Conservation (phyloP, 2,329 filamentous ascomycete species). For the Stemphylium lycopersici region DNA sequence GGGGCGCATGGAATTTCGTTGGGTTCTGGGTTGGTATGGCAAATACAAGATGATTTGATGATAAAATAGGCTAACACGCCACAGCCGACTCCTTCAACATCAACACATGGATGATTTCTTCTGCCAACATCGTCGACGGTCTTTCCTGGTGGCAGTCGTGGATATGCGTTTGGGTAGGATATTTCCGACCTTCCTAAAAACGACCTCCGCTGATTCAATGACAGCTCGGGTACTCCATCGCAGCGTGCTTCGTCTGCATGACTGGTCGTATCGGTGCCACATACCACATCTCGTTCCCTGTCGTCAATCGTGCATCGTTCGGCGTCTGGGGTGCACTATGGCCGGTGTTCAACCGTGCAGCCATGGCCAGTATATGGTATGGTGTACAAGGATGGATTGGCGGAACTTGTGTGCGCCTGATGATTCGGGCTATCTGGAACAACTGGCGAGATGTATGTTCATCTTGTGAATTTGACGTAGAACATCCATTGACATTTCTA, state of each 20-base stretch:
- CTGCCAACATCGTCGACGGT: slow-evolving; percentile 77
- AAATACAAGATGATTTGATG: neutral
- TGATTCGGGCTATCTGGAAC: slow-evolving; percentile 86
- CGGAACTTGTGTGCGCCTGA: slow-evolving; percentile 79
- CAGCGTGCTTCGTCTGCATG: slow-evolving; percentile 70
- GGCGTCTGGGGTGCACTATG: slow-evolving; percentile 89
- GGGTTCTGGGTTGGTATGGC: slow-evolving; percentile 75
- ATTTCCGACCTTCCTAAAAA: neutral
- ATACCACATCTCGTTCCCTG: slow-evolving; percentile 90
- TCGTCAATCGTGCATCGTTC: slow-evolving; percentile 77
- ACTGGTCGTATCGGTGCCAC: slow-evolving; percentile 84
- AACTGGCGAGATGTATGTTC: slow-evolving; percentile 59
- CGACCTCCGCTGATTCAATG: slow-evolving; percentile 4
- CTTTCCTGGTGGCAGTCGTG: slow-evolving; percentile 88
- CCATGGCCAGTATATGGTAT: slow-evolving; percentile 87
- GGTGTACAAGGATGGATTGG: slow-evolving; percentile 87
- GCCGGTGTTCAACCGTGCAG: slow-evolving; percentile 89
- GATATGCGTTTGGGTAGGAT: slow-evolving; percentile 71
- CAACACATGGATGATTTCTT: slow-evolving; percentile 94
- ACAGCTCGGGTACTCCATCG: slow-evolving; percentile 74
- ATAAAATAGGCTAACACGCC: slow-evolving; percentile 15
- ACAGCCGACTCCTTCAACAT: slow-evolving; percentile 54
- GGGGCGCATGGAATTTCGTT: slow-evolving; percentile 87
- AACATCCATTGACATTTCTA: slow-evolving; percentile 8
- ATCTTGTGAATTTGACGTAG: neutral